phyloP scores from a whole-genome alignment of 257 asterid genomes.

The Schizonepeta tenuifolia region DNA sequence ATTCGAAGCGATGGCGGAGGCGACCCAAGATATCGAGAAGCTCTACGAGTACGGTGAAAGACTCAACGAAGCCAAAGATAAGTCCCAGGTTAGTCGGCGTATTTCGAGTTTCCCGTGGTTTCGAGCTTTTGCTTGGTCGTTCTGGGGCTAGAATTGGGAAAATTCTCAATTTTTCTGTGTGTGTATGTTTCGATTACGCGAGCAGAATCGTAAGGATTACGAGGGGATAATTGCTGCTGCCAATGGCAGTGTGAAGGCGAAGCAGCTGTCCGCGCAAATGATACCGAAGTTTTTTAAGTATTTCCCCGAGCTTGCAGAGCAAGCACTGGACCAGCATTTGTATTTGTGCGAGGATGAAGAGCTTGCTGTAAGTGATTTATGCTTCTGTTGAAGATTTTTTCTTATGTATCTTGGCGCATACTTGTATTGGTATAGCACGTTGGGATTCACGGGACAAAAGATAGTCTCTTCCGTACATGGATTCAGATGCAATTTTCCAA shows the following conservation, averaged over 20 bases:
- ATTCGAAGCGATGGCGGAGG: slow-evolving; percentile 51
- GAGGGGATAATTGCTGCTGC: slow-evolving; percentile 87
- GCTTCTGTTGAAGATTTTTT: neutral
- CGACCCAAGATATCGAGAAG: slow-evolving; percentile 75
- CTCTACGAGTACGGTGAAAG: slow-evolving; percentile 84
- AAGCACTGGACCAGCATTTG: slow-evolving; percentile 82
- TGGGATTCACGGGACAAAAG: neutral
- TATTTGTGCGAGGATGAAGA: slow-evolving; percentile 83
- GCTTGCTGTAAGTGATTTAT: slow-evolving; percentile 64
- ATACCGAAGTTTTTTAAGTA: slow-evolving; percentile 85
- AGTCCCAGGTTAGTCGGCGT: slow-evolving; percentile 61
- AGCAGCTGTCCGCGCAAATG: slow-evolving; percentile 89
- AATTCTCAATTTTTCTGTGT: neutral
- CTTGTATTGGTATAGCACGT: neutral
- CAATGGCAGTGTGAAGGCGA: slow-evolving; percentile 83
- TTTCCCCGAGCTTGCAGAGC: slow-evolving; percentile 79
- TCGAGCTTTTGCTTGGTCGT: neutral
- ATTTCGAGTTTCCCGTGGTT: neutral
- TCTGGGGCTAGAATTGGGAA: no score
- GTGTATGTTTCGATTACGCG: slow-evolving; percentile 16
- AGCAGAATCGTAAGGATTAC: slow-evolving; percentile 73
- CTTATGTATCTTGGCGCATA: neutral
- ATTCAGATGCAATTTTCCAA: neutral
- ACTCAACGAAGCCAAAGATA: slow-evolving; percentile 79
- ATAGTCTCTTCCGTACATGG: neutral